phyloP scores from a whole-genome alignment of 2,329 filamentous ascomycete species.

The Thyridium curvatum region DNA sequence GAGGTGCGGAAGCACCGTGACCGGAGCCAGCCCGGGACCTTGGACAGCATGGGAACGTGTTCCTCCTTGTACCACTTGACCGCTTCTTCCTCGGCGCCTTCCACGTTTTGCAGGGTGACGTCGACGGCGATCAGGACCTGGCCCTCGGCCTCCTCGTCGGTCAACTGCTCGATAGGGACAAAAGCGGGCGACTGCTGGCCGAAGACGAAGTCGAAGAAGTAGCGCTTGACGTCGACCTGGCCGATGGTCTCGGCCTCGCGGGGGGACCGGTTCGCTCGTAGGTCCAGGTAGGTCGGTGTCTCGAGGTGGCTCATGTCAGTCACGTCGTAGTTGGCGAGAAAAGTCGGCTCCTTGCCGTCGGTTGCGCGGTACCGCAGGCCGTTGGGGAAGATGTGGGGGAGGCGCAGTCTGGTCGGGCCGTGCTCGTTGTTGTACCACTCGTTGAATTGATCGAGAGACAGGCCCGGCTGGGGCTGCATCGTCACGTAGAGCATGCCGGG shows the following conservation, averaged over 20 bases:
- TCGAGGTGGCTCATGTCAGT: constrained; percentile 66
- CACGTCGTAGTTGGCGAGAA: constrained; percentile 78
- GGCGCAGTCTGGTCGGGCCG: constrained; percentile 70
- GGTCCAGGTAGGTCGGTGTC: constrained; percentile 60
- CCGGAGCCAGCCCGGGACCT: constrained; percentile 73
- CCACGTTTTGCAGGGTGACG: constrained; percentile 41
- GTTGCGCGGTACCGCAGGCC: constrained; percentile 72
- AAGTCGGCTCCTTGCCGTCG: constrained; percentile 59
- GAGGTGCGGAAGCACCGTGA: constrained; percentile 66
- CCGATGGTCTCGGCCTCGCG: constrained; percentile 48
- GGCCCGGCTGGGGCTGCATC: constrained; percentile 68
- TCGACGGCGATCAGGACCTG: constrained; percentile 58
- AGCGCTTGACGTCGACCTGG: constrained; percentile 59
- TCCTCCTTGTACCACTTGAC: constrained; percentile 71
- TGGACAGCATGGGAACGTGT: constrained; percentile 64
- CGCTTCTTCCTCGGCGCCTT: constrained; percentile 42
- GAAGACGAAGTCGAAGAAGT: constrained; percentile 62
- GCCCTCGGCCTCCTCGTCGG: constrained; percentile 51
- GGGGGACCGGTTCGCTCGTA: constrained; percentile 51
- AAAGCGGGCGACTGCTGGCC: constrained; percentile 51
- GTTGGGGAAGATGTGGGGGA: constrained; percentile 67
- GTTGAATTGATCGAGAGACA: constrained; percentile 67
- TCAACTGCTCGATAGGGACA: constrained; percentile 50
- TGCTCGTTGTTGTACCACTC: constrained; percentile 96
- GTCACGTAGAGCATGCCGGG: constrained; percentile 78